Evolutionary conservation across 2,329 filamentous ascomycete genomes (phyloP).

Genomic region (Drechslerella dactyloides): DNA sequence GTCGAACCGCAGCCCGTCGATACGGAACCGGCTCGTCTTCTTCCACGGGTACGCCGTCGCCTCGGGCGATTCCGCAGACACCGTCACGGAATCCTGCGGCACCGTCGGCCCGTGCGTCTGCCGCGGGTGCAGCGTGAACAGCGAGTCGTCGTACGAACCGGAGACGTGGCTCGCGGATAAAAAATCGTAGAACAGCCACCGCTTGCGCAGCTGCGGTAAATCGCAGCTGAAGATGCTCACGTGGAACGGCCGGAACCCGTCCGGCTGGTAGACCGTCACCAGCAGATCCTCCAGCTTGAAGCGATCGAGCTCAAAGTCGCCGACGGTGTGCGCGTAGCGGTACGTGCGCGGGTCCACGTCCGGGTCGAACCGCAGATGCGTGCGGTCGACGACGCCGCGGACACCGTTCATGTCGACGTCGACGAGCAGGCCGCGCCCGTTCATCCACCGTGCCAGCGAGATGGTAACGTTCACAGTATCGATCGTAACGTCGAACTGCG

Average conservation of each 20-base stretch:
- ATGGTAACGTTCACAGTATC: conserved; percentile 94
- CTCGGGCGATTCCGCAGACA: conserved; percentile 65
- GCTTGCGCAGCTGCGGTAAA: conserved; percentile 87
- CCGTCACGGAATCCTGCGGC: conserved; percentile 63
- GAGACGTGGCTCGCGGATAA: conserved; percentile 94
- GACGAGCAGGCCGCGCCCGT: conserved; percentile 86
- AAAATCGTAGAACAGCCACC: conserved; percentile 98
- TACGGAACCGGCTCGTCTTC: conserved; percentile 88
- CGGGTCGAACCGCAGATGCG: conserved; percentile 74
- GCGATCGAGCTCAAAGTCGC: conserved; percentile 94
- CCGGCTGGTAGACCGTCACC: conserved; percentile 88
- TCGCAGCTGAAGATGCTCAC: conserved; percentile 97
- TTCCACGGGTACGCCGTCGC: conserved; percentile 79
- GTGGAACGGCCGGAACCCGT: conserved; percentile 89
- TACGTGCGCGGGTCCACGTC: conserved; percentile 84
- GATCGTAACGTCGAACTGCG: conserved; percentile 93
- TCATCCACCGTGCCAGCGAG: conserved; percentile 99
- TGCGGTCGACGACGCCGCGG: conserved; percentile 88
- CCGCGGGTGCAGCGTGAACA: conserved; percentile 95
- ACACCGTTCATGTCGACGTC: conserved; percentile 95
- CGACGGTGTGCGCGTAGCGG: conserved; percentile 82
- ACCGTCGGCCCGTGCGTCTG: conserved; percentile 79
- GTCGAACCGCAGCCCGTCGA: conserved; percentile 92
- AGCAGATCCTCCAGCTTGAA: conserved; percentile 96
- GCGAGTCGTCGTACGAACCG: conserved; percentile 89